Conservation (phyloP, 805 yeast genomes). For the Martiniozyma abietophila region DNA sequence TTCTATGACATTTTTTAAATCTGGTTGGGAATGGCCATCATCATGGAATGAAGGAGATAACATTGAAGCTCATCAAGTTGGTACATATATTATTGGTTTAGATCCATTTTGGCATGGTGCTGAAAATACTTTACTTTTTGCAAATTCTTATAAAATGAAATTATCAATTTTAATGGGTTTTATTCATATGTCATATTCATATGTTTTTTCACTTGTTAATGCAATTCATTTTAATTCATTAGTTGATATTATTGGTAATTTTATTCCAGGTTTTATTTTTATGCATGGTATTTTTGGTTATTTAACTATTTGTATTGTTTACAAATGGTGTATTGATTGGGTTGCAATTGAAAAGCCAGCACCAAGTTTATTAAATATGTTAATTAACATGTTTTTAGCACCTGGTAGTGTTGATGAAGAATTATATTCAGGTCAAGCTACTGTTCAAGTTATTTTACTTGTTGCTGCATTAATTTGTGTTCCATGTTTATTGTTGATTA, state of each 20-base stretch:
- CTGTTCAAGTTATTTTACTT: conserved; percentile 63
- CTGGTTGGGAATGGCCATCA: conserved; percentile 94
- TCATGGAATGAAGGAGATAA: conserved; percentile 60
- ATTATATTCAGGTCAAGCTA: conserved; percentile 70
- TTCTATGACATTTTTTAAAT: conserved; percentile 76
- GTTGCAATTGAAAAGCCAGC: conserved; percentile 64
- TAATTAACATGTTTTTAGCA: conserved; percentile 88
- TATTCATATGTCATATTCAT: conserved; percentile 88
- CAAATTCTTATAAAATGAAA: conserved; percentile 97
- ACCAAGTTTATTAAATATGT: conserved; percentile 89
- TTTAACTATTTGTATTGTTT: conserved; percentile 72
- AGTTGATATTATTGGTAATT: conserved; percentile 85
- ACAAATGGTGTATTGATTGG: conserved; percentile 96
- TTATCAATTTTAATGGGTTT: conserved; percentile 91
- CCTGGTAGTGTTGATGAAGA: conserved; percentile 85
- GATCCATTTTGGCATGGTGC: conserved; percentile 98
- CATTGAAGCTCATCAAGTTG: conserved; percentile 54
- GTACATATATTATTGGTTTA: conserved; percentile 75
- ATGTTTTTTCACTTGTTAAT: conserved; percentile 76
- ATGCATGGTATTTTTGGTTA: conserved; percentile 97
- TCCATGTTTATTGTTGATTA: conserved; percentile 80
- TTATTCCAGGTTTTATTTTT: conserved; percentile 86
- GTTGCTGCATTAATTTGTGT: conserved; percentile 79
- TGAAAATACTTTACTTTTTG: conserved; percentile 80
- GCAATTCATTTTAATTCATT: conserved; percentile 55